Evolutionary conservation across 1,139 yeast species (phyloP).

Genomic region (Saccharomyces hybrid): DNA sequence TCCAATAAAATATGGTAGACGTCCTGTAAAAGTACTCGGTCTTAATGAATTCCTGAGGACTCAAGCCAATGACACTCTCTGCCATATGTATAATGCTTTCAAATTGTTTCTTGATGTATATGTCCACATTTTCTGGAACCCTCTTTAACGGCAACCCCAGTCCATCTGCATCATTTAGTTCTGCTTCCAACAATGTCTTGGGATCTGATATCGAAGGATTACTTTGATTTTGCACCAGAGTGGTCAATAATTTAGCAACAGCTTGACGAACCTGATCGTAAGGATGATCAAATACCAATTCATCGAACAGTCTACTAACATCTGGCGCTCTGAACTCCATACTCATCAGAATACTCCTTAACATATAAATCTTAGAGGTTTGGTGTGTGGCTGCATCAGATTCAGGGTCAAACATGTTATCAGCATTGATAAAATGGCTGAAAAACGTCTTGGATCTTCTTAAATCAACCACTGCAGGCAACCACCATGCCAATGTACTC

Average conservation of each 20-base stretch:
- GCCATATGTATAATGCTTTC: conserved; percentile 26
- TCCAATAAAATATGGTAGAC: conserved; percentile 31
- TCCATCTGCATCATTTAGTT: conserved; percentile 33
- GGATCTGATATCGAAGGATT: conserved; percentile 43
- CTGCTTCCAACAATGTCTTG: conserved; percentile 35
- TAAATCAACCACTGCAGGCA: conserved; percentile 56
- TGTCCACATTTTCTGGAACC: conserved; percentile 25
- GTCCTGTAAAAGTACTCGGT: conserved; percentile 34
- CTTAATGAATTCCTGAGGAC: conserved; percentile 32
- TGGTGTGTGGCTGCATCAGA: conserved; percentile 63
- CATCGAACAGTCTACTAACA: conserved; percentile 41
- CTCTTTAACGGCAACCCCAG: conserved; percentile 32
- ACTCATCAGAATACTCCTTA: conserved; percentile 48
- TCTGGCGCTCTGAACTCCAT: conserved; percentile 53
- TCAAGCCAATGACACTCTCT: not conserved
- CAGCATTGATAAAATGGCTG: conserved; percentile 35
- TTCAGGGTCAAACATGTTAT: conserved; percentile 42
- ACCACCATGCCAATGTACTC: conserved; percentile 71
- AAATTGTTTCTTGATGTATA: conserved; percentile 35
- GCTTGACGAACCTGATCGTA: conserved; percentile 70
- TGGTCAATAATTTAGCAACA: conserved; percentile 57
- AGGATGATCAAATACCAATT: conserved; percentile 49
- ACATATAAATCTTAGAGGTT: conserved; percentile 49
- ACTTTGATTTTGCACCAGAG: conserved; percentile 46
- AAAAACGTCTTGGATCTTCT: conserved; percentile 57